Conservation (phyloP, 768 basidiomycete species). For the Tulasnella sp. region DNA sequence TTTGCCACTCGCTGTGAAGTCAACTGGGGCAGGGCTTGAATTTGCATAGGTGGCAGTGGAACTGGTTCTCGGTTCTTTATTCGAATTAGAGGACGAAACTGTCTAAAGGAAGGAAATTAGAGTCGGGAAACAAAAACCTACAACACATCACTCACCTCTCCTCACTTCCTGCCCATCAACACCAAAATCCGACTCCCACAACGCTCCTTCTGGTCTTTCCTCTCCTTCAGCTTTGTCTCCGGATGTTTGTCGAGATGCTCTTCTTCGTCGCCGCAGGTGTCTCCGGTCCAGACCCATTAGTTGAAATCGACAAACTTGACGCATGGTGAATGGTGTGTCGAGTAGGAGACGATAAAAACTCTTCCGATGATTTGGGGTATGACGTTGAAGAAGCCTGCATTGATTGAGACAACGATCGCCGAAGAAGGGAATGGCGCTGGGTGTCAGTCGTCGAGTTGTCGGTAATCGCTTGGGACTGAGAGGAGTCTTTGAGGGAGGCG, state of each 20-base stretch:
- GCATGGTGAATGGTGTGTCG: slow-evolving; percentile 29
- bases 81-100: slow-evolving; percentile 67
- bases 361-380: slow-evolving; percentile 15
- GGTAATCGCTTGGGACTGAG: slow-evolving; percentile 11
- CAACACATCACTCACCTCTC: slow-evolving; percentile 56
- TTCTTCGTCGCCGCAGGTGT: slow-evolving; percentile 47
- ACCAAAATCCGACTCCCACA: slow-evolving; percentile 84
- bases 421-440: slow-evolving; percentile 92
- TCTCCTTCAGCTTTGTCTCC: slow-evolving; percentile 42
- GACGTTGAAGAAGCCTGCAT: slow-evolving; percentile 53
- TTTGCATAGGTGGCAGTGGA: slow-evolving; percentile 81
- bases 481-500: slow-evolving; percentile 11
- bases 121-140: neutral
- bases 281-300: slow-evolving; percentile 5
- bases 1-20: slow-evolving; percentile 80
- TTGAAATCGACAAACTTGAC: slow-evolving; percentile 11
- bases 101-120: slow-evolving; percentile 39
- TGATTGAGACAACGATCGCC: slow-evolving; percentile 80
- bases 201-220: slow-evolving; percentile 70
- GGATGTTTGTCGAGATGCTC: slow-evolving; percentile 39
- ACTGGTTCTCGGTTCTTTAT: slow-evolving; percentile 42
- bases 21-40: slow-evolving; percentile 65
- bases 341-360: slow-evolving; percentile 31
- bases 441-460: slow-evolving; percentile 64
- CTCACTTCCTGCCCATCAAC: slow-evolving; percentile 78